Evolutionary conservation across 2,329 filamentous ascomycete species (phyloP).

Genomic region (Aureobasidium mangrovei): DNA sequence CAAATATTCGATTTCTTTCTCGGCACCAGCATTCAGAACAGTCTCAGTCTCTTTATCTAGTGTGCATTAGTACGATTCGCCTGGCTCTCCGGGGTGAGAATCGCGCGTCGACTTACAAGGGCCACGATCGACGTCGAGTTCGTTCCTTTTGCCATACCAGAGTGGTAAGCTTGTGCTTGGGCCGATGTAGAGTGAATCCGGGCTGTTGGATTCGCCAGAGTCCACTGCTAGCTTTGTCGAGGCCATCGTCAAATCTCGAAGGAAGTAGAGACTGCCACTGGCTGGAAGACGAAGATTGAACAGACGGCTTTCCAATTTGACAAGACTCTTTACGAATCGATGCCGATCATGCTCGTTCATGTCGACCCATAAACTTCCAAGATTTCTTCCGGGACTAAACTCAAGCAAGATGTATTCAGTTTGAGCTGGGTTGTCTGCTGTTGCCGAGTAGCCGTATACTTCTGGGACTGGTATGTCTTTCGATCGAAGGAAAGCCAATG

Average conservation of each 20-base stretch:
- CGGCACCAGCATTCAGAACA: constrained; percentile 25
- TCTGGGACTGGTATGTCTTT: constrained; percentile 20
- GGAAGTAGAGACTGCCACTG: constrained; percentile 29
- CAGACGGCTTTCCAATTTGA: constrained; percentile 24
- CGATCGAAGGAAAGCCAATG: constrained; percentile 19
- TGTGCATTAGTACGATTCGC: not conserved
- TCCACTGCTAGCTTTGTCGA: constrained; percentile 18
- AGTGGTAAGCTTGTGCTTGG: constrained; percentile 23
- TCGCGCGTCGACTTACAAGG: constrained; percentile 23
- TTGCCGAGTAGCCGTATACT: constrained; percentile 19
- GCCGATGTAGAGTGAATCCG: constrained; percentile 23
- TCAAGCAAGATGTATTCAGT: constrained; percentile 24
- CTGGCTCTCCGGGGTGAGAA: not conserved
- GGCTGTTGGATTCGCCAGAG: not conserved
- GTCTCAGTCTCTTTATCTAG: constrained; percentile 20
- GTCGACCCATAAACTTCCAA: constrained; percentile 18
- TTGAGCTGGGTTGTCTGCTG: constrained; percentile 19
- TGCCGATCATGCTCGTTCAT: constrained; percentile 20
- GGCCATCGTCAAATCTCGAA: constrained; percentile 21
- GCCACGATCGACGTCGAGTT: constrained; percentile 24
- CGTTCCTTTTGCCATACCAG: constrained; percentile 22
- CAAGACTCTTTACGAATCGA: constrained; percentile 22
- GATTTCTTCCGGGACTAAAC: constrained; percentile 16
- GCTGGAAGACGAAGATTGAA: constrained; percentile 25
- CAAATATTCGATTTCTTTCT: constrained; percentile 28